Evolutionary conservation across 2,329 filamentous ascomycete genomes (phyloP).

Genomic region (Aspergillus brunneoviolaceus): DNA sequence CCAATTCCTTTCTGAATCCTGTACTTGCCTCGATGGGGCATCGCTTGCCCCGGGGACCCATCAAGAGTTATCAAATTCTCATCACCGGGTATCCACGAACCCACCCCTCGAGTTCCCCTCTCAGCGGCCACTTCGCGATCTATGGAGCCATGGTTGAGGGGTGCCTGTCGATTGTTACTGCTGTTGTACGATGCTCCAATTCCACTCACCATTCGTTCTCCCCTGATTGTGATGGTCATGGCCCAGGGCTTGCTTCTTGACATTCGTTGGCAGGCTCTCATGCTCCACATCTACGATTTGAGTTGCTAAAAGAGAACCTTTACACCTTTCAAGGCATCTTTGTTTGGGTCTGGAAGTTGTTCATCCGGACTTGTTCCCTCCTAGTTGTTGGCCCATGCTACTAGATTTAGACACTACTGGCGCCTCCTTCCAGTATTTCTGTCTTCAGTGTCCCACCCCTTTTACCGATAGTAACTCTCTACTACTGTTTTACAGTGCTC

Average conservation of each 20-base stretch:
- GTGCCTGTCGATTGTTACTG: constrained; percentile 20
- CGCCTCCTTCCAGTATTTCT: background rate
- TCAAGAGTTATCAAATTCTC: background rate
- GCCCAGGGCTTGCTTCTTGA: background rate
- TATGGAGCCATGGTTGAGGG: constrained; percentile 15
- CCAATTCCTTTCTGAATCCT: background rate
- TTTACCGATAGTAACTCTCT: background rate
- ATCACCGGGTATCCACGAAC: background rate
- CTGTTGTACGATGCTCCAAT: constrained; percentile 7
- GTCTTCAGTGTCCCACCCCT: background rate
- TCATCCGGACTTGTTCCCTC: background rate
- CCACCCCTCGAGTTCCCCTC: background rate
- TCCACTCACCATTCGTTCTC: constrained; percentile 4
- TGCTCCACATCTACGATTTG: background rate
- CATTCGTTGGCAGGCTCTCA: background rate
- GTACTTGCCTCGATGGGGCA: constrained; percentile 4
- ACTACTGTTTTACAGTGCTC: background rate
- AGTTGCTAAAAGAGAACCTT: background rate
- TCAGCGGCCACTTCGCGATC: constrained; percentile 7
- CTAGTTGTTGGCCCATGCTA: background rate
- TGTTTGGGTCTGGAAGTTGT: background rate
- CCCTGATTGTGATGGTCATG: background rate
- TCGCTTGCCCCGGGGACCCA: constrained; percentile 2
- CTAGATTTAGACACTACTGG: background rate
- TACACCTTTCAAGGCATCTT: background rate